Base-by-base conservation (phyloP, 805 yeast species). In the Nakazawaea wyomingensis region DNA sequence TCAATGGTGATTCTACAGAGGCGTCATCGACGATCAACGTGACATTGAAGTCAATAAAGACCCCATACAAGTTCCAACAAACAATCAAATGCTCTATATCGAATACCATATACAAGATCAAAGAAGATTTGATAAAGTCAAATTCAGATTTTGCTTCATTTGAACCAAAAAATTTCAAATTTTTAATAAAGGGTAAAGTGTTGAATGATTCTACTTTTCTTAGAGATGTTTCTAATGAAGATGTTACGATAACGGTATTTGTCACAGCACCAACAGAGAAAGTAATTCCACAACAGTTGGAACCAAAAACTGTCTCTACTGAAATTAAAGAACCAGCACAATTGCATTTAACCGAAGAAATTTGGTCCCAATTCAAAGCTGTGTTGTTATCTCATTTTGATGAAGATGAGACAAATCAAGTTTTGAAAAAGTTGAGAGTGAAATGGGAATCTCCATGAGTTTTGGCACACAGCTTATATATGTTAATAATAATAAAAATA, bases 121-220 rank as follows among this genome's bases (percentile, higher is more conserved):
- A 69, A 46, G 36, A 53, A 3, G 54, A 55, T 14, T 55, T 69
- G 42, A 61, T 67, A 16, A 56, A 54, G 4, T 52, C 55, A 26
- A 47, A 37, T 7, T 50, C 49, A 10, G 28, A 36, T 7, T 36
- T 42, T 29, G 6, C 24, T 7, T 54, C 54, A 5, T 54, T 63
- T 11, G 44, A 49, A 18, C 62, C 71, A 5, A 44, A 53, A 7
- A 58, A 68, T 48, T 45, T 69, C 37, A 68, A 67, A 51, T 56
- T 69, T 33, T 59, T 69, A 57, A 50, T 66, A 43, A 69, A 68
- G 49, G 68, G 72, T 1, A 69, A 68, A 50, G 73, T 69, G 16
- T 55, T 68, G 17, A 65, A 61, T 26, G 75, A 69, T 48, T 50
- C 67, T 1, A 43, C 64, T 10, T 42, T 55, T 5, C 43, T 68